Conservation (phyloP, 495 filamentous ascomycete genomes). For the Sordaria brevicollis region DNA sequence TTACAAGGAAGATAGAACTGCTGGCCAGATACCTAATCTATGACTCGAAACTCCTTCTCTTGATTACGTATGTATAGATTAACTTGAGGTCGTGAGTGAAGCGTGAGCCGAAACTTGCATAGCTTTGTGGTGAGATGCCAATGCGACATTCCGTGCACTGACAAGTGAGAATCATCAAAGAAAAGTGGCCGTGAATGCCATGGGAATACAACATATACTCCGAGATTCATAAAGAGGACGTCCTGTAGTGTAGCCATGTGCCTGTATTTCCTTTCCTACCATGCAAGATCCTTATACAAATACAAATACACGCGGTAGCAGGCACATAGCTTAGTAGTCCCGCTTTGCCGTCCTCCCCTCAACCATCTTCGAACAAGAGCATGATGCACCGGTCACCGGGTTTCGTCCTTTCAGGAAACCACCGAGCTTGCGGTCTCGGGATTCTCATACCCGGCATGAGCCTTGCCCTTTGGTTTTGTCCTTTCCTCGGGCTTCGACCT, state of each 20-base stretch:
- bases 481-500: background rate
- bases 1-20: background rate
- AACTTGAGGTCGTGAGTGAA: no score
- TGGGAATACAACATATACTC: background rate
- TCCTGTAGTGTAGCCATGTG: background rate
- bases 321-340: background rate
- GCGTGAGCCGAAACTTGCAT: background rate
- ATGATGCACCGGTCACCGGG: background rate
- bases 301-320: background rate
- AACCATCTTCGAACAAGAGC: background rate
- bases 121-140: background rate
- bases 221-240: background rate
- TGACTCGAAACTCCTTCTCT: background rate
- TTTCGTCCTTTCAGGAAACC: background rate
- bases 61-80: no score
- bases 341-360: background rate
- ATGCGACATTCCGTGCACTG: background rate
- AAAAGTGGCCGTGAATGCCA: background rate
- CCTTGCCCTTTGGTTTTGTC: background rate
- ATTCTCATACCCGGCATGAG: background rate
- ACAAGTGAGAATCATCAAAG: background rate
- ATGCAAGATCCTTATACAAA: background rate
- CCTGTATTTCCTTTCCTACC: background rate
- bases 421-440: background rate
- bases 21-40: background rate